These are phyloP conservation scores for Podospora fimiseda DNA, from an alignment of 495 filamentous ascomycete genomes.

Conservation along the genomic window DNA sequence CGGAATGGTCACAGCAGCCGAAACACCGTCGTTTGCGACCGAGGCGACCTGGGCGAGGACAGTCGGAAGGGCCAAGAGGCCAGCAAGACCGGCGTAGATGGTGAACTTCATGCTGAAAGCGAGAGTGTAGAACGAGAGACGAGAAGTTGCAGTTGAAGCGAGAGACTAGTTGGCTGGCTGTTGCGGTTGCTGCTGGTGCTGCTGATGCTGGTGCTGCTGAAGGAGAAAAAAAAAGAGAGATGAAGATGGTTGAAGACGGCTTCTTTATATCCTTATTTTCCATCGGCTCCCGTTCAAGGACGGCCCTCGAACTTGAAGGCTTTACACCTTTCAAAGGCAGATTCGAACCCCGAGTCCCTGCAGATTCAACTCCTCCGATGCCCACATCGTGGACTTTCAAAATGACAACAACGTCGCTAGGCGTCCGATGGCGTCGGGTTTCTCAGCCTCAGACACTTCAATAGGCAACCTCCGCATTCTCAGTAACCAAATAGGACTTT, in stretches of 20 bases:
- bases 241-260: too few species aligned
- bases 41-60: conserved; percentile 9
- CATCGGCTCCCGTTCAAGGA: not conserved
- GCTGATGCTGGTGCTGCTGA: not conserved
- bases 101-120: conserved; percentile 12
- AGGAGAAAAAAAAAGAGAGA: not conserved
- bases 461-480: not conserved
- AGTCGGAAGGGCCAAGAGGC: conserved; percentile 2
- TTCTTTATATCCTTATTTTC: conserved; percentile 1
- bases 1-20: conserved; percentile 6
- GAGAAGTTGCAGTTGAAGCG: not conserved
- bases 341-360: not conserved
- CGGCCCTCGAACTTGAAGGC: not conserved
- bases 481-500: not conserved
- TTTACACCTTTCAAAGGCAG: not conserved
- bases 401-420: not conserved
- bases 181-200: not conserved
- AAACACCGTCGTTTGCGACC: conserved; percentile 10
- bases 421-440: conserved; percentile 4
- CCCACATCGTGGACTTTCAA: not conserved
- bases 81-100: conserved; percentile 2
- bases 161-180: not conserved
- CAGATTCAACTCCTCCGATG: not conserved
- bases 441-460: not conserved
- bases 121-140: not conserved